Evolutionary conservation across 495 filamentous ascomycete genomes (phyloP).

Genomic region (Xylaria bambusicola): DNA sequence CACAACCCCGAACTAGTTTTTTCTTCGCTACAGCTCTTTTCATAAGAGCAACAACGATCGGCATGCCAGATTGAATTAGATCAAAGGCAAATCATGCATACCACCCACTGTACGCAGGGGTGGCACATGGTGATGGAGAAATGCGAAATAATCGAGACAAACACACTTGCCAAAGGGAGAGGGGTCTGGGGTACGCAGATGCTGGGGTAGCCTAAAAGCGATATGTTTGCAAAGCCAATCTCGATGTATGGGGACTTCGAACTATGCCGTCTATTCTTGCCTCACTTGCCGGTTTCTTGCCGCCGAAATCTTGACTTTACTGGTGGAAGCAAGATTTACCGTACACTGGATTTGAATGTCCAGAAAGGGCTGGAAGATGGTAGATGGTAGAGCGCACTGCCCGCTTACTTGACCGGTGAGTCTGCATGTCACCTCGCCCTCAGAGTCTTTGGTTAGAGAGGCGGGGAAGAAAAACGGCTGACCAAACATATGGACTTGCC

Average conservation of each 20-base stretch:
- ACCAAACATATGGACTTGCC: constrained; percentile 8
- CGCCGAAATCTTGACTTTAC: not conserved
- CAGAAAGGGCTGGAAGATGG: not conserved
- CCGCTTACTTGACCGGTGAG: constrained; percentile 18
- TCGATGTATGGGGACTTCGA: not conserved
- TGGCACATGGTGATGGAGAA: constrained; percentile 37
- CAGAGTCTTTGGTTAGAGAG: constrained; percentile 6
- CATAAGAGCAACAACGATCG: constrained; percentile 11
- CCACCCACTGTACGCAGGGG: constrained; percentile 31
- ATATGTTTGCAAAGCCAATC: not conserved
- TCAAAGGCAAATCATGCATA: constrained; percentile 30
- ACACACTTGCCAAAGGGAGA: constrained; percentile 19
- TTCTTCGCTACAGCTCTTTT: not conserved
- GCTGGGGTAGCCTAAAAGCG: not conserved
- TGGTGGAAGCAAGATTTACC: not conserved
- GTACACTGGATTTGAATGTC: not conserved
- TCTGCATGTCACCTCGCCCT: constrained; percentile 20
- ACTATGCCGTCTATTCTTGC: not conserved
- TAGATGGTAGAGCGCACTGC: constrained; percentile 11
- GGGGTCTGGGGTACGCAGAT: constrained; percentile 15
- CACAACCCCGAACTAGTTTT: not conserved
- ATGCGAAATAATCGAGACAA: constrained; percentile 23
- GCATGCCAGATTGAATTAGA: constrained; percentile 16
- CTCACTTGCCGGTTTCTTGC: not conserved
- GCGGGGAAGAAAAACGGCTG: constrained; percentile 17